phyloP scores from a whole-genome alignment of 2,329 filamentous ascomycete genomes.

The Aspergillus oerlinghausenensis region DNA sequence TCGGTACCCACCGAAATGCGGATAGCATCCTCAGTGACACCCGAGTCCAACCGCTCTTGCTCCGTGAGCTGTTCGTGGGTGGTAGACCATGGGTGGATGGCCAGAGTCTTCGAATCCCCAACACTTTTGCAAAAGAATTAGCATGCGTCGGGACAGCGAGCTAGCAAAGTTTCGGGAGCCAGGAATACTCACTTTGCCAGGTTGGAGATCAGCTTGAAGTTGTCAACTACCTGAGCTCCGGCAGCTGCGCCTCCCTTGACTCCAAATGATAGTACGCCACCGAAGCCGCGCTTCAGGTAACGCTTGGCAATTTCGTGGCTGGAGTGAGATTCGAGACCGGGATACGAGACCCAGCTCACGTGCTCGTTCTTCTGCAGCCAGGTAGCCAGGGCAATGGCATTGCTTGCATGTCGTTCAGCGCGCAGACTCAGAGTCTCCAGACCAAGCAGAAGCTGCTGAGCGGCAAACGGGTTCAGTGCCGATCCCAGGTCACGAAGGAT shows the following conservation, averaged over 20 bases:
- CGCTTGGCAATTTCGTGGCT: conserved; percentile 78
- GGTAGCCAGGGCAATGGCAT: conserved; percentile 71
- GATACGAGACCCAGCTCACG: conserved; percentile 92
- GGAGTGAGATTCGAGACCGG: conserved; percentile 75
- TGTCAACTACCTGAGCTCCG: conserved; percentile 84
- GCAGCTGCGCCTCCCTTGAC: conserved; percentile 83
- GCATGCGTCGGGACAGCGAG: background rate
- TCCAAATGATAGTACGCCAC: conserved; percentile 88
- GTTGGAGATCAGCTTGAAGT: conserved; percentile 92
- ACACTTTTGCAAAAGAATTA: conserved; percentile 48
- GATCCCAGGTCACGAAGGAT: conserved; percentile 82
- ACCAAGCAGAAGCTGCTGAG: conserved; percentile 86
- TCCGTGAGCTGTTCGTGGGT: conserved; percentile 89
- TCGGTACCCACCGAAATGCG: conserved; percentile 93
- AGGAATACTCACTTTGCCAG: conserved; percentile 65
- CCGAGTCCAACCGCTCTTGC: conserved; percentile 73
- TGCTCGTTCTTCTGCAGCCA: conserved; percentile 80
- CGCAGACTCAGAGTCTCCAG: conserved; percentile 85
- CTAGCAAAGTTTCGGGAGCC: background rate
- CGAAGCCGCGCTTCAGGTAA: conserved; percentile 79
- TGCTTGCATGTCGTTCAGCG: conserved; percentile 79
- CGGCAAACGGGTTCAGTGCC: conserved; percentile 80
- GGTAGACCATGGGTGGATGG: conserved; percentile 92
- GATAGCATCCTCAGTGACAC: conserved; percentile 84
- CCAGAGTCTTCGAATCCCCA: conserved; percentile 89